These are phyloP conservation scores for Artemisia tridentata DNA, from an alignment of 129 eudicot species.

Conservation along the genomic window DNA sequence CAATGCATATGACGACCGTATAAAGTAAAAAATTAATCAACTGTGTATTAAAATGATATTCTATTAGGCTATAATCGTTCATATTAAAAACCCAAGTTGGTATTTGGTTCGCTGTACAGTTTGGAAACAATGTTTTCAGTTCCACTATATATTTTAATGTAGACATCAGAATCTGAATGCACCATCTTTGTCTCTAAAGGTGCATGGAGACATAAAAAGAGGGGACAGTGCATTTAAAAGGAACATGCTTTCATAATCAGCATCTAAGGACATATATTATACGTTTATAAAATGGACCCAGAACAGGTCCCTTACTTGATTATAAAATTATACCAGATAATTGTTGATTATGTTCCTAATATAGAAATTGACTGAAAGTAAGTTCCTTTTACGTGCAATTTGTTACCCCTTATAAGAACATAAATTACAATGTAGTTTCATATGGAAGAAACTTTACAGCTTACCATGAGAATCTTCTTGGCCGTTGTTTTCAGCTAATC, in stretches of 20 bases:
- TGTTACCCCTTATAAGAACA: background rate
- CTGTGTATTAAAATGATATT: background rate
- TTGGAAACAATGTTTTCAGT: background rate
- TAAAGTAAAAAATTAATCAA: background rate
- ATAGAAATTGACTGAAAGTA: background rate
- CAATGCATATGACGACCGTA: background rate
- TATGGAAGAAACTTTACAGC: background rate
- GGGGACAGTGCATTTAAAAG: too few relatives aligned
- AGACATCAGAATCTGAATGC: background rate
- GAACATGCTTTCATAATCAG: too few relatives aligned
- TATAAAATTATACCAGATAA: too few relatives aligned
- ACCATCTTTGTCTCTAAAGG: background rate
- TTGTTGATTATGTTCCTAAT: too few relatives aligned
- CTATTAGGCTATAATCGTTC: background rate
- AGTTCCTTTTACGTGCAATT: background rate
- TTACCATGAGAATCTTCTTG: constrained; percentile 52
- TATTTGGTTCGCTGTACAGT: background rate
- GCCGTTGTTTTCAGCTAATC: constrained; percentile 42
- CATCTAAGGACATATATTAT: too few relatives aligned
- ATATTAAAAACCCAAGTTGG: background rate
- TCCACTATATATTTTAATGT: background rate
- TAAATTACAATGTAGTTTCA: background rate
- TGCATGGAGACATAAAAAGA: background rate
- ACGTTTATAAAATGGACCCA: too few relatives aligned
- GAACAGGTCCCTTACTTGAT: too few relatives aligned